Evolutionary conservation across 441 rosid genomes (phyloP).

Genomic region (Biscutella laevigata): DNA sequence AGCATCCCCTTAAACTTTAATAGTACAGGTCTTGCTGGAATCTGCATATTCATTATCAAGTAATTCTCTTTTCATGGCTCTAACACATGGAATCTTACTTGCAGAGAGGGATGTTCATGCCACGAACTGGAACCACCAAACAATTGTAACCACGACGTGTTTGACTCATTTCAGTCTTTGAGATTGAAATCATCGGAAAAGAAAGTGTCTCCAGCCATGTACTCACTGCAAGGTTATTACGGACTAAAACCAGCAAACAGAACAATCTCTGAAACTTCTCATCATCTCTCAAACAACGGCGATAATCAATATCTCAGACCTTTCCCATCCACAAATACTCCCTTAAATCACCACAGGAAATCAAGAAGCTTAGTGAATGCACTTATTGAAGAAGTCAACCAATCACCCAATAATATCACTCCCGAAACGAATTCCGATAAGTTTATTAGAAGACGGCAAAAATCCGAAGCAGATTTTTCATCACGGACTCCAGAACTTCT

Average conservation of each 20-base stretch:
- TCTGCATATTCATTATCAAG: not conserved
- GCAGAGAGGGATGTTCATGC: conserved; percentile 39
- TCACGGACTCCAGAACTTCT: conserved; percentile 37
- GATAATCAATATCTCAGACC: conserved; percentile 26
- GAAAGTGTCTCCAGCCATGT: conserved; percentile 56
- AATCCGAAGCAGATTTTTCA: conserved; percentile 37
- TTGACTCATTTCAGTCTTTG: conserved; percentile 60
- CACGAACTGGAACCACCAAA: conserved; percentile 21
- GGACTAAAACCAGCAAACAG: conserved; percentile 37
- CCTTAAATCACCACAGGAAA: conserved; percentile 42
- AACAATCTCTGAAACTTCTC: conserved; percentile 28
- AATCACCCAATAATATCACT: conserved; percentile 20
- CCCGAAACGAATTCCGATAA: conserved; percentile 34
- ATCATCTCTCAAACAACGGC: conserved; percentile 18
- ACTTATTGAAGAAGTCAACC: conserved; percentile 38
- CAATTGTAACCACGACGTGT: conserved; percentile 23
- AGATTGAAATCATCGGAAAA: conserved; percentile 38
- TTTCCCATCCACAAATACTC: conserved; percentile 30
- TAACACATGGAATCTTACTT: conserved; percentile 12
- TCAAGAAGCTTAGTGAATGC: conserved; percentile 54
- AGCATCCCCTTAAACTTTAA: not conserved
- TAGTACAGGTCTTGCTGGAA: not conserved
- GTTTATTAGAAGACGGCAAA: conserved; percentile 53
- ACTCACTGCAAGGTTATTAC: conserved; percentile 53
- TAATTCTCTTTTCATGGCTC: not conserved